phyloP scores from a whole-genome alignment of 2,329 filamentous ascomycete genomes.

The Rhynchosporium secalis region DNA sequence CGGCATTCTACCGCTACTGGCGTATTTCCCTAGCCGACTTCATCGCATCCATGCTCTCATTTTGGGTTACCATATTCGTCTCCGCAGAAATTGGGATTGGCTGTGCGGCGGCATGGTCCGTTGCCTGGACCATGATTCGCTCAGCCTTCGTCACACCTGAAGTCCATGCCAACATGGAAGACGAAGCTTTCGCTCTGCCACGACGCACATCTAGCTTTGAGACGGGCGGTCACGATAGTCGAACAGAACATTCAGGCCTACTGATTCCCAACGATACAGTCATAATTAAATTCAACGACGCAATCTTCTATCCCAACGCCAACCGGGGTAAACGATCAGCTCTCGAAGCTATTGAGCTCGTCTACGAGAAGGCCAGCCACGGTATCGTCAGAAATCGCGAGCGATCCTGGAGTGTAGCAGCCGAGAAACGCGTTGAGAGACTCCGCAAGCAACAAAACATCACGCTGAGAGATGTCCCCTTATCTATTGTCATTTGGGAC shows the following conservation, averaged over 20 bases:
- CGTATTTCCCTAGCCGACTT: slow-evolving; percentile 64
- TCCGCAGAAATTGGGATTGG: slow-evolving; percentile 56
- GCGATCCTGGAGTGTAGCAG: slow-evolving; percentile 17
- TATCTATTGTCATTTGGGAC: slow-evolving; percentile 25
- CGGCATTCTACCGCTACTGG: slow-evolving; percentile 51
- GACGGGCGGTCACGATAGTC: neutral
- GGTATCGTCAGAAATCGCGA: neutral
- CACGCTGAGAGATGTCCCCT: slow-evolving; percentile 10
- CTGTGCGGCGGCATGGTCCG: slow-evolving; percentile 15
- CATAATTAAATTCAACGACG: slow-evolving; percentile 17
- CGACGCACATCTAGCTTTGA: slow-evolving; percentile 9
- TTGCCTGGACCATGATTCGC: slow-evolving; percentile 21
- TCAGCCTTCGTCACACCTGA: slow-evolving; percentile 16
- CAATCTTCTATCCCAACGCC: slow-evolving; percentile 25
- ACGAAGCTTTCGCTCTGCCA: slow-evolving; percentile 12
- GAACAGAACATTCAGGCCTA: slow-evolving; percentile 12
- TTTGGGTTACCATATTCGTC: slow-evolving; percentile 65
- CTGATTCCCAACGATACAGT: slow-evolving; percentile 18
- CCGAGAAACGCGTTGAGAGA: slow-evolving; percentile 15
- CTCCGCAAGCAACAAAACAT: slow-evolving; percentile 18
- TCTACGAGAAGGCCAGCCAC: slow-evolving; percentile 11
- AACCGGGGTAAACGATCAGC: slow-evolving; percentile 13
- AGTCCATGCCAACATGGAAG: slow-evolving; percentile 14
- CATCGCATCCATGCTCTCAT: slow-evolving; percentile 60
- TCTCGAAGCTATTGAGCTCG: slow-evolving; percentile 15